Evolutionary conservation across 768 basidiomycete species (phyloP), one percentile per base, ranked within the genome.

Genomic region (Agaricus subrufescens): DNA sequence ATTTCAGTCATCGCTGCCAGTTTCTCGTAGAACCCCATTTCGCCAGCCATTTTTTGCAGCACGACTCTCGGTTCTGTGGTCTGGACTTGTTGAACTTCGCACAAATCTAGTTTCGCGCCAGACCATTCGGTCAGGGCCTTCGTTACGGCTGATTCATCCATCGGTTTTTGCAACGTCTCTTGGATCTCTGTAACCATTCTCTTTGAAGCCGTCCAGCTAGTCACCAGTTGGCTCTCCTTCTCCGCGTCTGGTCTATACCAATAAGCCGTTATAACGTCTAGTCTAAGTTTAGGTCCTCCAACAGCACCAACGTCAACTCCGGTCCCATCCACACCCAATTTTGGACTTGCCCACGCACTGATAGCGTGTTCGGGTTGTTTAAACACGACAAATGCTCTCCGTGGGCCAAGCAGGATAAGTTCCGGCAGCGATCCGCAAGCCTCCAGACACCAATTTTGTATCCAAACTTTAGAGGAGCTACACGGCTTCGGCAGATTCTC

Each of bases 351-450:
- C 76, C 78, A 84, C 39, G 78, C 81, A 52, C 67, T 72, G 50
- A 71, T 63, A 9, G 83, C 82, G 12, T 73, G 54, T 29, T 74
- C 74, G 25, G 71, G 69, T 8, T 70, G 73, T 2, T 71, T 61
- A 63, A 83, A 84, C 66, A 83, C 81, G 3, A 84, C 62, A 25
- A 85, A 66, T 1, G 77, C 79, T 61, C 78, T 83, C 14, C 67
- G 69, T 1, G 65, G 54, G 60, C 81, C 77, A 40, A 83, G 66
- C 29, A 75, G 71, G 14, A 76, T 54, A 43, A 75, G 72, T 25
- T 73, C 67, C 7, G 80, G 77, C 25, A 63, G 58, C 15, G 68
- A 63, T 0, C 66, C 70, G 47, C 71, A 75, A 4, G 72, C 76
- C 43, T 61, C 61, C 53, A 69, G 71, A 53, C 71, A 69, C 80